These are phyloP conservation scores for Agaricus sinodeliciosus DNA, from an alignment of 768 basidiomycete species.

Conservation along the genomic window DNA sequence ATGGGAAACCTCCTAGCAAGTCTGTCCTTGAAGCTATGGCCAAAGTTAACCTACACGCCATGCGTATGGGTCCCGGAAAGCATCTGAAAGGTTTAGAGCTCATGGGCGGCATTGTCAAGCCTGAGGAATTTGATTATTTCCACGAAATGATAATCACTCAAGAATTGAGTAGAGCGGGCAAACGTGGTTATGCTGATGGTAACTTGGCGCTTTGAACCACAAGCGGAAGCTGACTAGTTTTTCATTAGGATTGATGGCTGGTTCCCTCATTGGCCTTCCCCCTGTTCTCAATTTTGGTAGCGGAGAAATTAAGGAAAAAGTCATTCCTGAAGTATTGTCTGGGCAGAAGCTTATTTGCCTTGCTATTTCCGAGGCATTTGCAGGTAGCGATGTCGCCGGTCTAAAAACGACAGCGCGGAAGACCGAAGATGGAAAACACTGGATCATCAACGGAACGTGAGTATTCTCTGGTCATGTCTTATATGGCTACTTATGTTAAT, in stretches of 20 bases:
- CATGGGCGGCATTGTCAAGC: constrained; percentile 73
- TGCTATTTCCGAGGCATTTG: constrained; percentile 86
- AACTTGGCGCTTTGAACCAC: constrained; percentile 4
- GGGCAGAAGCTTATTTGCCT: constrained; percentile 77
- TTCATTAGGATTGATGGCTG: constrained; percentile 48
- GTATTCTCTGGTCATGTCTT: constrained; percentile 5
- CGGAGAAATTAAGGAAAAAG: constrained; percentile 44
- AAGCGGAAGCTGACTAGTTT: not conserved
- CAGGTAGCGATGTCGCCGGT: constrained; percentile 77
- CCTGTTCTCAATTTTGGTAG: constrained; percentile 81
- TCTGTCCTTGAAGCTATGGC: constrained; percentile 73
- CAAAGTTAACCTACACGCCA: constrained; percentile 72
- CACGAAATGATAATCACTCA: constrained; percentile 79
- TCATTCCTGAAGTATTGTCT: constrained; percentile 59
- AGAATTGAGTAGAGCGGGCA: constrained; percentile 64
- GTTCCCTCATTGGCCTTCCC: constrained; percentile 78
- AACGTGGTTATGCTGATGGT: constrained; percentile 80
- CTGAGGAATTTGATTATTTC: constrained; percentile 90
- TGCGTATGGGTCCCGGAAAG: constrained; percentile 91
- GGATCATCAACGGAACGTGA: constrained; percentile 67
- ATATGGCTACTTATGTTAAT: not conserved
- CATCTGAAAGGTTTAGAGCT: constrained; percentile 69
- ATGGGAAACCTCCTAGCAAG: constrained; percentile 82
- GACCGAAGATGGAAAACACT: constrained; percentile 73
- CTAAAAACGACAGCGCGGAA: constrained; percentile 69